Percentiles rank a stretch among this genome's conserved stretches.
Evolutionary conservation across 768 basidiomycete species (phyloP).

Genomic region (Terana coerulea): DNA sequence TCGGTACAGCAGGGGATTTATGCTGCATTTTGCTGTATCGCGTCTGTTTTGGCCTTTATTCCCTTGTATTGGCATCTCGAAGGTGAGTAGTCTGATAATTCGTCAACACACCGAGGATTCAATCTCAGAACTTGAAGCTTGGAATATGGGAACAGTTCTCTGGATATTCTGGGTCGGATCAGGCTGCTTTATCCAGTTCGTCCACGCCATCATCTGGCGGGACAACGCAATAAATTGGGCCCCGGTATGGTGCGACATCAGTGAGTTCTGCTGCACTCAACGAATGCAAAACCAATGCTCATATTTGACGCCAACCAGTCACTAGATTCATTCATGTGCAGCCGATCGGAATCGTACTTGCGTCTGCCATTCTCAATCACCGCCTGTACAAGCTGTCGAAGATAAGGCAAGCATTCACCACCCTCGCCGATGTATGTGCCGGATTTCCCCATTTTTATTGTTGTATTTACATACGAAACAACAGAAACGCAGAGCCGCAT

Average conservation of each 20-base stretch:
- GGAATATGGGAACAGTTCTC: slow-evolving; percentile 70
- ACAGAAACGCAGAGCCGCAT: slow-evolving; percentile 24
- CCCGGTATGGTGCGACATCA: slow-evolving; percentile 55
- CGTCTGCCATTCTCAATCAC: slow-evolving; percentile 44
- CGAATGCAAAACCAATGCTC: background rate
- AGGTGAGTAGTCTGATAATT: slow-evolving; percentile 30
- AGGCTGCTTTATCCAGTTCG: slow-evolving; percentile 52
- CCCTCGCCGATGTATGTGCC: slow-evolving; percentile 19
- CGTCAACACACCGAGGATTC: no score
- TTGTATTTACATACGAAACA: no score
- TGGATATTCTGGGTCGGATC: slow-evolving; percentile 68
- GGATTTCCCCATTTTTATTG: no score
- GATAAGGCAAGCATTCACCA: slow-evolving; percentile 26
- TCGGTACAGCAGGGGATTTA: background rate
- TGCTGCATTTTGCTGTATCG: background rate
- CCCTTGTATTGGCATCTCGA: slow-evolving; percentile 57
- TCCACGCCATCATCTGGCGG: slow-evolving; percentile 73
- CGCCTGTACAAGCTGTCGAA: slow-evolving; percentile 43
- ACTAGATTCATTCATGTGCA: slow-evolving; percentile 33
- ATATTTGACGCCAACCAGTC: slow-evolving; percentile 25
- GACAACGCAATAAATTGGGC: slow-evolving; percentile 44
- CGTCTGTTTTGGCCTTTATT: slow-evolving; percentile 37
- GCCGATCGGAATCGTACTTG: slow-evolving; percentile 34
- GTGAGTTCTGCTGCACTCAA: slow-evolving; percentile 31
- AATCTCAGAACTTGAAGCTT: slow-evolving; percentile 36